Evolutionary conservation across 768 basidiomycete species (phyloP), one percentile per base, ranked within the genome.

Genomic region (Naematelia encephala): DNA sequence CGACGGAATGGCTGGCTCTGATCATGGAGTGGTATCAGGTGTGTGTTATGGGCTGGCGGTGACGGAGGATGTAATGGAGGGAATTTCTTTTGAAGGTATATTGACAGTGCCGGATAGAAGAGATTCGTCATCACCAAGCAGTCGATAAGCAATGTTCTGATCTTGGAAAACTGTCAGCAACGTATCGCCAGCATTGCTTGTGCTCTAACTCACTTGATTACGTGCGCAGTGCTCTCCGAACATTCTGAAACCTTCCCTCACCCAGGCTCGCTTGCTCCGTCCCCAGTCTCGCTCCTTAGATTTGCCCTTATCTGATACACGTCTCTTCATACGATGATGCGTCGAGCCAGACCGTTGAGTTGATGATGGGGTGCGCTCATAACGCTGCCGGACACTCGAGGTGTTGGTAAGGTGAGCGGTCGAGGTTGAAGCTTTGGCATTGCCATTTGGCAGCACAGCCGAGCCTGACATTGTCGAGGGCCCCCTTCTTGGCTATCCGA

Each of bases 101-200:
- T 43, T 16, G 72, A 70, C 10, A 77, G 60, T 2, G 76, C 70
- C 2, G 76, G 76, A 57, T 77, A 77, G 61, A 77, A 77, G 13
- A 77, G 62, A 45, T 72, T 73, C 14, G 76, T 77, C 76, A 77
- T 77, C 12, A 77, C 76, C 43, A 77, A 61, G 51, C 74, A 74
- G 44, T 75, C 74, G 29, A 77, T 74, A 45, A 77, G 53, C 23
- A 77, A 61, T 11, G 73, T 73, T 11, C 76, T 67, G 13, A 77
- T 77, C 74, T 76, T 46, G n/a, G 0, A 11, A 5, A 49, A 55
- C 13, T 29, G 34, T 51, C 12, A 27, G 61, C 58, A 51, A 26
- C 30, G 14, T n/a, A n/a, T 42, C 19, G 19, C 46, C 8, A 5
- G 10, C 26, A 54, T 62, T 25, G 19, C 43, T 29, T 42, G 26